phyloP scores from a whole-genome alignment of 2,329 filamentous ascomycete genomes.

The Dactylonectria macrodidyma region DNA sequence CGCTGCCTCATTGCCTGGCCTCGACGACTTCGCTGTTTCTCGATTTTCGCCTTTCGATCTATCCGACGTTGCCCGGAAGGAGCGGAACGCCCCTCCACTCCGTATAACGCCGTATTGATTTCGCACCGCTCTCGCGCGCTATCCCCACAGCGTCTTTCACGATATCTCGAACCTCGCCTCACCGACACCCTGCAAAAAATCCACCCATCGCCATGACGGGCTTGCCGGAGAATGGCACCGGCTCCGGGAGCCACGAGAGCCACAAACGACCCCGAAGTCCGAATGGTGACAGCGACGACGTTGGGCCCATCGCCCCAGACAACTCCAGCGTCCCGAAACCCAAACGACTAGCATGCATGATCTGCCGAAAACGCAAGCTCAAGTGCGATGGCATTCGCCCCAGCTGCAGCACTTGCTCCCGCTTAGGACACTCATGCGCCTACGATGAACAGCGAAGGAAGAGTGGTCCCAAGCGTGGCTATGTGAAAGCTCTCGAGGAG shows the following conservation, averaged over 20 bases:
- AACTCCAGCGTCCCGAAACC: conserved; percentile 78
- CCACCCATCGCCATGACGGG: conserved; percentile 50
- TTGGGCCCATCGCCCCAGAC: conserved; percentile 57
- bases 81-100: conserved; percentile 28
- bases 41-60: background rate
- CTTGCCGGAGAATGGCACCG: conserved; percentile 56
- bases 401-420: conserved; percentile 88
- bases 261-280: conserved; percentile 45
- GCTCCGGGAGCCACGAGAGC: conserved; percentile 48
- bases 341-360: conserved; percentile 96
- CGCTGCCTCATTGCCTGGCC: conserved; percentile 4
- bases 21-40: conserved; percentile 1
- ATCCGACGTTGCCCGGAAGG: conserved; percentile 25
- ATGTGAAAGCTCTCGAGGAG: conserved; percentile 94
- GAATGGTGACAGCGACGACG: conserved; percentile 53
- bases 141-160: conserved; percentile 29
- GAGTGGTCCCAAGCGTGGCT: conserved; percentile 94
- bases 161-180: conserved; percentile 8
- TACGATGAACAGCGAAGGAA: conserved; percentile 95
- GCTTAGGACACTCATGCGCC: conserved; percentile 88
- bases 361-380: conserved; percentile 93
- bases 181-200: conserved; percentile 9
- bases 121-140: conserved; percentile 24
- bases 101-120: conserved; percentile 22
- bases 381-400: conserved; percentile 89